Percentiles rank a stretch among this genome's conserved stretches.
Conservation (phyloP, 225 moss, liverwort and hornwort genomes). For the Takakia lepidozioides region DNA sequence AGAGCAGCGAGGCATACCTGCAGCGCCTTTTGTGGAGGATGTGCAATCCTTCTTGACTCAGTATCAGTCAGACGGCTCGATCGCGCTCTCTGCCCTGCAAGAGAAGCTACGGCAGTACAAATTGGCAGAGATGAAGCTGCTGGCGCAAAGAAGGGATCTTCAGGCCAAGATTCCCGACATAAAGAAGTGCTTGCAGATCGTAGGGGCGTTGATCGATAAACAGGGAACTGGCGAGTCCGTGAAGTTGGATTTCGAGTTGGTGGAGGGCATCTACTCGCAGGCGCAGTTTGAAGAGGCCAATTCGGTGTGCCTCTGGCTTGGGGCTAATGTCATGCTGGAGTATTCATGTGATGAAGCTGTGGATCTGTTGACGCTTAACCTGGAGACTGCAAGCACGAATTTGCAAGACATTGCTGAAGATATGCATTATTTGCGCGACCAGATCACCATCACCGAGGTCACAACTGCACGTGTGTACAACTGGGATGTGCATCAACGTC, state of each 20-base stretch:
- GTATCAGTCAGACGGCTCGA: slow-evolving; percentile 55
- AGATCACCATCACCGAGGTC: slow-evolving; percentile 93
- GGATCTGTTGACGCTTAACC: slow-evolving; percentile 58
- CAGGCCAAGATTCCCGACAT: slow-evolving; percentile 92
- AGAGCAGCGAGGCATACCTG: slow-evolving; percentile 88
- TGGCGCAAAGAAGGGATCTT: slow-evolving; percentile 86
- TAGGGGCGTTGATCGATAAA: slow-evolving; percentile 63
- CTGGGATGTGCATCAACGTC: slow-evolving; percentile 90
- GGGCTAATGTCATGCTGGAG: slow-evolving; percentile 97
- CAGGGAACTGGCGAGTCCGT: slow-evolving; percentile 60
- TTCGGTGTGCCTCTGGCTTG: slow-evolving; percentile 92
- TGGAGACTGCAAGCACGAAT: slow-evolving; percentile 77
- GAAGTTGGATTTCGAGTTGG: slow-evolving; percentile 93
- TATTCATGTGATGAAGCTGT: slow-evolving; percentile 84
- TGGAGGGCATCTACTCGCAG: slow-evolving; percentile 88
- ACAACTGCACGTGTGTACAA: slow-evolving; percentile 92
- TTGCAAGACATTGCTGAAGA: slow-evolving; percentile 71
- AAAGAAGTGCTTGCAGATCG: slow-evolving; percentile 83
- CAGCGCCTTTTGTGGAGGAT: slow-evolving; percentile 84
- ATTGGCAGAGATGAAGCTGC: slow-evolving; percentile 87
- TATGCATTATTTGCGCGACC: slow-evolving; percentile 84
- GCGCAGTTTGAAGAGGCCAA: slow-evolving; percentile 73
- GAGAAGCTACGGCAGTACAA: slow-evolving; percentile 97
- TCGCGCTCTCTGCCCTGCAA: slow-evolving; percentile 72
- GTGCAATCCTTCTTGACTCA: slow-evolving; percentile 73